Conservation (phyloP, 2,329 filamentous ascomycete genomes). For the Hypoxylon sp. region DNA sequence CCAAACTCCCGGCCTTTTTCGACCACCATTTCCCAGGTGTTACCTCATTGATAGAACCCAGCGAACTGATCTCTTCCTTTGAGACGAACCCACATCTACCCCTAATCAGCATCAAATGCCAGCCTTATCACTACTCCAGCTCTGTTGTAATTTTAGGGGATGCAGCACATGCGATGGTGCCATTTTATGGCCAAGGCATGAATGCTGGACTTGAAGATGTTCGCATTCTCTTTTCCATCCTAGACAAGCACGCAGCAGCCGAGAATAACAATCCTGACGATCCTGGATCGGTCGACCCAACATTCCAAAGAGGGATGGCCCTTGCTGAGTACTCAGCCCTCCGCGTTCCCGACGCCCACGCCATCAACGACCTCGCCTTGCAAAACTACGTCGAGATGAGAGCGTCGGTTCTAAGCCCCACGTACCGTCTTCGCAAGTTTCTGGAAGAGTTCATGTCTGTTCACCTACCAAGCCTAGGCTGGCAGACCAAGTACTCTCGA, state of each 20-base stretch:
- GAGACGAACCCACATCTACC: slow-evolving; percentile 88
- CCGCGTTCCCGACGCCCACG: slow-evolving; percentile 83
- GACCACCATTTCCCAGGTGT: slow-evolving; percentile 89
- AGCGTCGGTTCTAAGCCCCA: slow-evolving; percentile 80
- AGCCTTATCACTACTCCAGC: slow-evolving; percentile 84
- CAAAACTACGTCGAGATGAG: slow-evolving; percentile 97
- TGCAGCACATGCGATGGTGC: slow-evolving; percentile 97
- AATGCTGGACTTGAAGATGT: slow-evolving; percentile 97
- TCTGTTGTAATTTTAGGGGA: slow-evolving; percentile 91
- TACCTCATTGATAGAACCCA: slow-evolving; percentile 76
- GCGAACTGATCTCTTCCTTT: slow-evolving; percentile 82
- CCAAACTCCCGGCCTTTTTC: slow-evolving; percentile 79
- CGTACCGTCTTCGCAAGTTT: slow-evolving; percentile 86
- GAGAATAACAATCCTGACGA: slow-evolving; percentile 61
- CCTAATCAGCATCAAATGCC: slow-evolving; percentile 93
- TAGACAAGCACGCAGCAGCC: slow-evolving; percentile 76
- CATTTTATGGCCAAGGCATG: slow-evolving; percentile 98
- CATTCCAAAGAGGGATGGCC: slow-evolving; percentile 76
- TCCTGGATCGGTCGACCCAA: slow-evolving; percentile 61
- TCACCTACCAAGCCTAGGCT: slow-evolving; percentile 82
- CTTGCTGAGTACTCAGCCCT: slow-evolving; percentile 81
- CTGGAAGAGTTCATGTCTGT: slow-evolving; percentile 88
- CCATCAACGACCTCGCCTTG: slow-evolving; percentile 92
- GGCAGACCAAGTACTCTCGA: slow-evolving; percentile 92
- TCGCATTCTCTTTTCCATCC: slow-evolving; percentile 83